Conservation (phyloP, 2,329 filamentous ascomycete genomes). For the Penicillium sp. region DNA sequence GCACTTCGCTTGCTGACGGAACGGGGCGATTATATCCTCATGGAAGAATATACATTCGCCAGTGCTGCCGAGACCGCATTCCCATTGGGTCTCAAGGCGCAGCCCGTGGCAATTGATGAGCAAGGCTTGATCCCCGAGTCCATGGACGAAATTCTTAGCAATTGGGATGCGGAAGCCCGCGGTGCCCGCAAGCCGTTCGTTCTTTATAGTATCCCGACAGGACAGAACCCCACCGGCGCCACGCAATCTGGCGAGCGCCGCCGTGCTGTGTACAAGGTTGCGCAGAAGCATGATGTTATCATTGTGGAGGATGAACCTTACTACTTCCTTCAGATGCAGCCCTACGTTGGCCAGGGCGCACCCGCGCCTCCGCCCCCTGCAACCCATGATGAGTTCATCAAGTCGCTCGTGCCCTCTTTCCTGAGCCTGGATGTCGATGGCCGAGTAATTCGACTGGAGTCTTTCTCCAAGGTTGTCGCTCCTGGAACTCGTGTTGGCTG, state of each 20-base stretch:
- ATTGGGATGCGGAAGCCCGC: constrained; percentile 56
- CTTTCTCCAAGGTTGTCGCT: constrained; percentile 84
- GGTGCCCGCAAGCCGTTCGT: constrained; percentile 60
- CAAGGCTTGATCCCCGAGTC: constrained; percentile 58
- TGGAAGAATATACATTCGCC: constrained; percentile 87
- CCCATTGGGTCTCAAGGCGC: constrained; percentile 57
- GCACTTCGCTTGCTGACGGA: constrained; percentile 73
- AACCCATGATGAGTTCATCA: constrained; percentile 66
- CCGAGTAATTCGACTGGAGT: constrained; percentile 83
- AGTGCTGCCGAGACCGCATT: constrained; percentile 62
- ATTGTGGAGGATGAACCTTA: constrained; percentile 93
- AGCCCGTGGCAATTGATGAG: constrained; percentile 59
- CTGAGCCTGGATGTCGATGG: constrained; percentile 79
- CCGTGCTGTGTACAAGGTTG: constrained; percentile 67
- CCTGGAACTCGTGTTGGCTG: constrained; percentile 79
- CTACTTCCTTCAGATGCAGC: constrained; percentile 82
- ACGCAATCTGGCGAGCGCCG: constrained; percentile 66
- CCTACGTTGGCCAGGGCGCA: constrained; percentile 56
- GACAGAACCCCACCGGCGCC: constrained; percentile 85
- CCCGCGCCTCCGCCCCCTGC: constrained; percentile 52
- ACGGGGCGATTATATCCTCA: constrained; percentile 70
- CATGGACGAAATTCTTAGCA: constrained; percentile 58
- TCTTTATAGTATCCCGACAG: constrained; percentile 68
- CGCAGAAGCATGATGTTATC: constrained; percentile 75
- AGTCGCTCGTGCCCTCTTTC: constrained; percentile 65